A percentile compares a stretch with the other conserved stretches of the same genome.
phyloP scores from a whole-genome alignment of 768 basidiomycete genomes.

The Strobilomyces echinocephalus region DNA sequence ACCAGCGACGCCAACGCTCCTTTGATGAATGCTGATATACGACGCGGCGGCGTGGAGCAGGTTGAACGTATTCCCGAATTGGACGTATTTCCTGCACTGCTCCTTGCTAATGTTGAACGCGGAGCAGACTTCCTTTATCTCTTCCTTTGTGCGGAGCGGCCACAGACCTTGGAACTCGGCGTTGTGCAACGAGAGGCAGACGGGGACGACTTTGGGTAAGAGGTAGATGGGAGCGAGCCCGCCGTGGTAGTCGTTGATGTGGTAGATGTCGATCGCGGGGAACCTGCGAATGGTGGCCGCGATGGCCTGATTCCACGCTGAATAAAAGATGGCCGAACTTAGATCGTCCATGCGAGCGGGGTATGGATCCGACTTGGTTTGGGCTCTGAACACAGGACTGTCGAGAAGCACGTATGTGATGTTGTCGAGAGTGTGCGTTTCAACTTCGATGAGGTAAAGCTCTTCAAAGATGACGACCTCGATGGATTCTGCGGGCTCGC shows the following conservation, averaged over 20 bases:
- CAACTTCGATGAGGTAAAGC: slow-evolving; percentile 92
- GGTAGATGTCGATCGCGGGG: slow-evolving; percentile 90
- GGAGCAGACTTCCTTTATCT: slow-evolving; percentile 97
- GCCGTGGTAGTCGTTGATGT: slow-evolving; percentile 94
- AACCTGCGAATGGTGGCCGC: slow-evolving; percentile 83
- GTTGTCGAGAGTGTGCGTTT: slow-evolving; percentile 89
- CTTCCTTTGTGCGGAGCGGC: slow-evolving; percentile 94
- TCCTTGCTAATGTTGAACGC: slow-evolving; percentile 98
- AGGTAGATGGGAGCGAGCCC: slow-evolving; percentile 88
- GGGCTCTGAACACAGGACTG: slow-evolving; percentile 93
- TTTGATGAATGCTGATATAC: slow-evolving; percentile 90
- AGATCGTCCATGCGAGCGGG: slow-evolving; percentile 97
- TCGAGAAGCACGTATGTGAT: slow-evolving; percentile 94
- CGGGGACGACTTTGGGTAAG: slow-evolving; percentile 84
- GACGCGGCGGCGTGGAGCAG: slow-evolving; percentile 89
- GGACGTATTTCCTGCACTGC: slow-evolving; percentile 93
- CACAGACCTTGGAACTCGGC: slow-evolving; percentile 97
- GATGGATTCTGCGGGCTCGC: slow-evolving; percentile 88
- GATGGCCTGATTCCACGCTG: slow-evolving; percentile 97
- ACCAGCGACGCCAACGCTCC: slow-evolving; percentile 90
- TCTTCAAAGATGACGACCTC: slow-evolving; percentile 97
- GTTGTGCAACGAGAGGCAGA: slow-evolving; percentile 91
- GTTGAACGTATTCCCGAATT: slow-evolving; percentile 98
- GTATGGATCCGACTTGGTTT: slow-evolving; percentile 93
- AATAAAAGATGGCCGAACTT: slow-evolving; percentile 95